phyloP scores from a whole-genome alignment of 805 yeast genomes.

The Barnettozyma populi region DNA sequence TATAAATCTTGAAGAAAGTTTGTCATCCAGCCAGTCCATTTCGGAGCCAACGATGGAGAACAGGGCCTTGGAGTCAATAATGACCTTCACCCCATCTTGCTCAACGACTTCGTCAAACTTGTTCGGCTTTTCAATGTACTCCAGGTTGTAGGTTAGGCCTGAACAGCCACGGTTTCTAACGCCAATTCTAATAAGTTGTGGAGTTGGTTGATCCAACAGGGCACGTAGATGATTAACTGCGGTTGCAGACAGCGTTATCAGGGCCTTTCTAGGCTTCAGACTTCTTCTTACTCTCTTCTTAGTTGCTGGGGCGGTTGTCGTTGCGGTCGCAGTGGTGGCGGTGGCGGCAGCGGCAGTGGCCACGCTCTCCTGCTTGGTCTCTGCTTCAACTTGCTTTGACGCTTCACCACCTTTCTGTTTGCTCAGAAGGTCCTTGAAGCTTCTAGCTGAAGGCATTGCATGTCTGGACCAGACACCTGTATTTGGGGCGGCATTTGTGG shows the following conservation, averaged over 20 bases:
- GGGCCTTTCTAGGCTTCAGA: constrained; percentile 83
- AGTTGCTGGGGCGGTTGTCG: constrained; percentile 19
- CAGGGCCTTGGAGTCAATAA: constrained; percentile 92
- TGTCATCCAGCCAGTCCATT: constrained; percentile 98
- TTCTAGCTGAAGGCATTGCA: constrained; percentile 23
- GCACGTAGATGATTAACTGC: constrained; percentile 70
- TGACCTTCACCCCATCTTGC: constrained; percentile 89
- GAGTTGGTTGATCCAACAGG: constrained; percentile 74
- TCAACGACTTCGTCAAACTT: constrained; percentile 90
- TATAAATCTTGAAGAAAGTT: constrained; percentile 80
- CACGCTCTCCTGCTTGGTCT: constrained; percentile 9
- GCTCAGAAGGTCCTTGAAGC: constrained; percentile 22
- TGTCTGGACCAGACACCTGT: constrained; percentile 23
- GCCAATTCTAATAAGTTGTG: constrained; percentile 85
- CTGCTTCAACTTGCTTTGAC: neutral
- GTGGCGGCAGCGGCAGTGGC: neutral
- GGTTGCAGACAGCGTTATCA: constrained; percentile 69
- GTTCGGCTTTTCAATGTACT: constrained; percentile 86
- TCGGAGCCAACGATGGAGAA: constrained; percentile 94
- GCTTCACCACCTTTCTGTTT: constrained; percentile 10
- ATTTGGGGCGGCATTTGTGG: neutral
- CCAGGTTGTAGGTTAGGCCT: constrained; percentile 86
- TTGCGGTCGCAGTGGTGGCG: constrained; percentile 2
- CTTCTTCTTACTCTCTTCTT: constrained; percentile 51
- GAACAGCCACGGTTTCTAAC: constrained; percentile 97